Evolutionary conservation across 306 rosid species (phyloP).

Genomic region (Acacia acuminata): DNA sequence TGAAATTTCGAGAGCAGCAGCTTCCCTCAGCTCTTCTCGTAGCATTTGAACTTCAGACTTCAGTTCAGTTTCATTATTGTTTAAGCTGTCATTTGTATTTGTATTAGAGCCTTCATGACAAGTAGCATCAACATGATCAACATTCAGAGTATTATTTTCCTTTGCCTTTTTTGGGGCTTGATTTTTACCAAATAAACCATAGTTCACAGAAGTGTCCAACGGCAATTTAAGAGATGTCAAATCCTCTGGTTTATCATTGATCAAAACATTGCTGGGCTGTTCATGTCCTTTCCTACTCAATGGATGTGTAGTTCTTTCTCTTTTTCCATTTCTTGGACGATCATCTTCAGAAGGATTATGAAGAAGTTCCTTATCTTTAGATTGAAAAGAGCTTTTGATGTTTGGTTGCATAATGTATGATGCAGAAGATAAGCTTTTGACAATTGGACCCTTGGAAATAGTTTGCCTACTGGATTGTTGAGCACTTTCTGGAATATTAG

Average conservation of each 20-base stretch:
- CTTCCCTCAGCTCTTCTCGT: constrained; percentile 77
- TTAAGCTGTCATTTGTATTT: constrained; percentile 29
- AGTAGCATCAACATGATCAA: constrained; percentile 23
- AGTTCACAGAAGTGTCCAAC: constrained; percentile 40
- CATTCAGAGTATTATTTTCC: constrained; percentile 36
- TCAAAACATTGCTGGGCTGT: constrained; percentile 22
- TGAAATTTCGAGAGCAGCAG: constrained; percentile 84
- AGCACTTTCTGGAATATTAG: constrained; percentile 40
- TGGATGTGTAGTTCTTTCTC: constrained; percentile 34
- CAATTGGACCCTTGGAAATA: constrained; percentile 24
- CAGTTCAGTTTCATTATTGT: constrained; percentile 40
- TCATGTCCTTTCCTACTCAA: constrained; percentile 38
- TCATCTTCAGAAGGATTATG: constrained; percentile 39
- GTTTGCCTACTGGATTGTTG: constrained; percentile 25
- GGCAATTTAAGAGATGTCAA: constrained; percentile 40
- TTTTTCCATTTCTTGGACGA: constrained; percentile 37
- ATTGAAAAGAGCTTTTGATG: constrained; percentile 39
- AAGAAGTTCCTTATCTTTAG: constrained; percentile 41
- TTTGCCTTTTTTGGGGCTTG: constrained; percentile 39
- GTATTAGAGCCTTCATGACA: constrained; percentile 30
- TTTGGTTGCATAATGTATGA: constrained; percentile 20
- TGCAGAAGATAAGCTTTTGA: constrained; percentile 39
- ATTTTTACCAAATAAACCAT: constrained; percentile 28
- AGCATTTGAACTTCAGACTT: constrained; percentile 69
- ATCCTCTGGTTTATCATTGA: constrained; percentile 47